Base-by-base conservation (phyloP, 2,329 filamentous ascomycete genomes). In the Myotisia sp. region DNA sequence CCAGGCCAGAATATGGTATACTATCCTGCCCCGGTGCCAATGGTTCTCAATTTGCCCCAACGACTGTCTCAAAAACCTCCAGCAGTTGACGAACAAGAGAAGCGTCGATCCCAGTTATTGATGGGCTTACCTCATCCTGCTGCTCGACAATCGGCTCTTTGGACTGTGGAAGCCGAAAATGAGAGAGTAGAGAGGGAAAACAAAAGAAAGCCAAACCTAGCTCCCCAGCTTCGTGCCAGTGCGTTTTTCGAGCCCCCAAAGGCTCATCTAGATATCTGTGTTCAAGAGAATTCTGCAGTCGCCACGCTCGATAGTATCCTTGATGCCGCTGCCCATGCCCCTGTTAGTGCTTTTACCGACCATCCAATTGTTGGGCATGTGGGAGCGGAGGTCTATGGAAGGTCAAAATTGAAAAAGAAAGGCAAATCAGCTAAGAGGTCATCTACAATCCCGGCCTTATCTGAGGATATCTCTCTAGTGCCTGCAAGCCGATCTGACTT, bases 21-120 rank as follows among this genome's bases (percentile, higher is more conserved):
- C 58, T 98, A 98, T 54, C 90, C 90, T 9, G 90, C 90, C 3
- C 86, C 84, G 1, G 90, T 98, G 2, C 90, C 90, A 3, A 77
- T 80, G 42, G 86, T 92, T 76, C 68, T 98, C 37, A 95, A 93
- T 47, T 63, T 98, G 8, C 90, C 90, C 1, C 84, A 85, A 28
- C 81, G 84, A 47, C 62, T 95, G 33, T 92, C 86, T 1, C 81
- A 77, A 47, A 69, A 75, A 34, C 74, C 79, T 6, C 71, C 78
- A 34, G 60, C 71, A 2, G 18, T 17, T 13, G 60, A 67, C 6
- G 67, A 75, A 4, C 69, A 76, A 36, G 77, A 84, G 37, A 70
- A 76, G 44, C 72, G 82, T 35, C 74, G 79, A 14, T 81, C 82
- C 1, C 76, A 90, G 47, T 61, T 87, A 5, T 56, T 92, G 28